Percentiles rank a stretch among this genome's conserved stretches.
These are phyloP conservation scores for Phytomonas sp. DNA, from an alignment of 208 protist genomes.

Conservation along the genomic window DNA sequence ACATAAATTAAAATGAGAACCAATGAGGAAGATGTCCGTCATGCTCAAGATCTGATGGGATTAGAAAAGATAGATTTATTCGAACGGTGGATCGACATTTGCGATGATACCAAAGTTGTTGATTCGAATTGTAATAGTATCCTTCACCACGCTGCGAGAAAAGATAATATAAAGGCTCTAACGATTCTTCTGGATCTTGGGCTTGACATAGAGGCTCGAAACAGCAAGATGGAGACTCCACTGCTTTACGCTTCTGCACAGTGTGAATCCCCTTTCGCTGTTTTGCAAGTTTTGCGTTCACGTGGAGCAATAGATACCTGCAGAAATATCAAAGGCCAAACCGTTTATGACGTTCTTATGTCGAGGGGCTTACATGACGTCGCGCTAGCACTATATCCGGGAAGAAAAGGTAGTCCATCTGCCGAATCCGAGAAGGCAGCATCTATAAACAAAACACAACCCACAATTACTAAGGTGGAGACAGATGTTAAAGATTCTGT, in stretches of 20 bases:
- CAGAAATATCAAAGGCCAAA: not conserved
- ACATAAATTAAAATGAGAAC: not conserved
- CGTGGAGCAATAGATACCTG: conserved; percentile 21
- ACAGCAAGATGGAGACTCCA: conserved; percentile 37
- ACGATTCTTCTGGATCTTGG: conserved; percentile 29
- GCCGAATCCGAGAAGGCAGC: not conserved
- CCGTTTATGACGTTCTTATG: not conserved
- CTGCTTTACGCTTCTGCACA: conserved; percentile 49
- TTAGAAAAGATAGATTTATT: conserved; percentile 11
- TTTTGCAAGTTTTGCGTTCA: conserved; percentile 32
- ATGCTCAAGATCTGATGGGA: not conserved
- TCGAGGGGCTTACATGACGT: not conserved
- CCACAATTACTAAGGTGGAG: too few species aligned
- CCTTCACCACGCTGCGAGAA: conserved; percentile 57
- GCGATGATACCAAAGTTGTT: conserved; percentile 33
- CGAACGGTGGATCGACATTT: conserved; percentile 36
- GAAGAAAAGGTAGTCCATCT: not conserved
- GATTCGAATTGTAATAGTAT: conserved; percentile 46
- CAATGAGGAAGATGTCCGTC: not conserved
- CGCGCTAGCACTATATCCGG: not conserved
- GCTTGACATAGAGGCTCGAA: conserved; percentile 26
- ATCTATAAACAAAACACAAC: not conserved
- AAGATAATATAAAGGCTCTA: conserved; percentile 30
- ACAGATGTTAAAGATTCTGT: too few species aligned
- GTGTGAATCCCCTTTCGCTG: conserved; percentile 22